Base-by-base conservation (phyloP, 805 yeast species). In the Saccharomycopsis guyanensis region DNA sequence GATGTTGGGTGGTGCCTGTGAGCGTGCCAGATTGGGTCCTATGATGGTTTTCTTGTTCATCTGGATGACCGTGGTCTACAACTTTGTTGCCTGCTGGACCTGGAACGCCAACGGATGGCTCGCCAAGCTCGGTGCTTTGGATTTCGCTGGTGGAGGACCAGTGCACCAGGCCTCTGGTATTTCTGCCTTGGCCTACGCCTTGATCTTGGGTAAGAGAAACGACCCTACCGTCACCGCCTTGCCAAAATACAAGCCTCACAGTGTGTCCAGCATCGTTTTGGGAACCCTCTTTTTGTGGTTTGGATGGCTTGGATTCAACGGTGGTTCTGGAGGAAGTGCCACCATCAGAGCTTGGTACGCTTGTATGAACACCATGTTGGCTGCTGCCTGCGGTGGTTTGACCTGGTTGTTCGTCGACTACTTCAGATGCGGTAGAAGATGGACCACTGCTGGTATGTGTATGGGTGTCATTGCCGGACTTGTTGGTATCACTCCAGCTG, bases 281-380 rank as follows among this genome's bases (percentile, higher is more conserved):
- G 98, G 98, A 46, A 88, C 97, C 18, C 82, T 86, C 10, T 85
- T 93, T 71, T 75, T 93, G 57, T 91, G 97, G 96, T 88, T 93
- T 59, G 98, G 97, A 32, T 93, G 98, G 98, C 88, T 88, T 60
- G 97, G 96, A 35, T 93, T 93, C 79, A 93, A 93, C 75, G 97
- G 96, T 66, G 97, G 97, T 58, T 87, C 96, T 40, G 85, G 97
- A 42, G 97, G 96, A 65, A 83, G 87, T 61, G 86, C 96, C 32
- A 68, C 91, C 52, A 80, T 93, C 63, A 82, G 97, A 69, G 89
- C 96, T 48, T 86, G 87, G 84, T 88, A 88, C 71, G 96, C 97
- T 33, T 76, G 84, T 62, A 82, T 84, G 60, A 88, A 86, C 75
- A 91, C 97, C 59, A 87, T 91, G 68, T 63, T 91, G 57, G 96